A percentile compares a stretch with the other conserved stretches of the same genome.
phyloP scores from a whole-genome alignment of 768 basidiomycete genomes.

The Crucibulum laeve region DNA sequence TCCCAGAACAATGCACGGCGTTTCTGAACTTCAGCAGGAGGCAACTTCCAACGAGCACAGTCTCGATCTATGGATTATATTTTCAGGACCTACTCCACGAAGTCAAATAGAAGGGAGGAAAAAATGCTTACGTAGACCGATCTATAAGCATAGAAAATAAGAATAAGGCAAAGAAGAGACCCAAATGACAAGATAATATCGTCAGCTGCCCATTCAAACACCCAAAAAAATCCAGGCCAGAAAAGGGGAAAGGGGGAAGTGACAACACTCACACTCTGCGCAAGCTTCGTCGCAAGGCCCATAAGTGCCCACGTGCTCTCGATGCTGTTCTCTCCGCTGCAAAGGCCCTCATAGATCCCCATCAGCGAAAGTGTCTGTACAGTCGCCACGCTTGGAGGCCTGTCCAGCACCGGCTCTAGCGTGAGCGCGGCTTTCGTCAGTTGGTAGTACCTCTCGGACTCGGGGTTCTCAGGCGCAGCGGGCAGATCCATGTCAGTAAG shows the following conservation, averaged over 20 bases:
- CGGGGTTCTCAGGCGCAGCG: constrained; percentile 45
- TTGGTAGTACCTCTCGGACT: constrained; percentile 51
- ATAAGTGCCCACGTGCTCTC: constrained; percentile 66
- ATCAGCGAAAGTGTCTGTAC: constrained; percentile 64
- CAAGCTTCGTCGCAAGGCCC: constrained; percentile 60
- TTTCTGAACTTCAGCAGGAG: constrained; percentile 63
- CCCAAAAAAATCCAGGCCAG: constrained; percentile 5
- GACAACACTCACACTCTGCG: constrained; percentile 55
- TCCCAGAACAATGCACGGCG: constrained; percentile 72
- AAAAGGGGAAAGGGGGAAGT: not conserved
- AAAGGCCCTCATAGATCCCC: constrained; percentile 68
- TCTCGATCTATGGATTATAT: constrained; percentile 49
- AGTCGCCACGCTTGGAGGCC: constrained; percentile 67
- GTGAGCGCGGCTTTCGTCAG: constrained; percentile 63
- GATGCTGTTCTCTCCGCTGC: constrained; percentile 64
- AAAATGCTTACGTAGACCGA: constrained; percentile 56
- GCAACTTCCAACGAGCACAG: constrained; percentile 64
- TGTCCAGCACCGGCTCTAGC: constrained; percentile 63
- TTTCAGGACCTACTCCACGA: constrained; percentile 2
- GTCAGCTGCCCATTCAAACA: constrained; percentile 6
- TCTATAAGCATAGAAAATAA: constrained; percentile 28
- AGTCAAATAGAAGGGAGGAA: constrained; percentile 4
- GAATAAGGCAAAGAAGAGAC: no score
- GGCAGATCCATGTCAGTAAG: constrained; percentile 52
- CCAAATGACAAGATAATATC: no score